Percentiles rank a stretch among this genome's conserved stretches.
phyloP scores from a whole-genome alignment of 441 rosid species.

The Erodium trifolium region DNA sequence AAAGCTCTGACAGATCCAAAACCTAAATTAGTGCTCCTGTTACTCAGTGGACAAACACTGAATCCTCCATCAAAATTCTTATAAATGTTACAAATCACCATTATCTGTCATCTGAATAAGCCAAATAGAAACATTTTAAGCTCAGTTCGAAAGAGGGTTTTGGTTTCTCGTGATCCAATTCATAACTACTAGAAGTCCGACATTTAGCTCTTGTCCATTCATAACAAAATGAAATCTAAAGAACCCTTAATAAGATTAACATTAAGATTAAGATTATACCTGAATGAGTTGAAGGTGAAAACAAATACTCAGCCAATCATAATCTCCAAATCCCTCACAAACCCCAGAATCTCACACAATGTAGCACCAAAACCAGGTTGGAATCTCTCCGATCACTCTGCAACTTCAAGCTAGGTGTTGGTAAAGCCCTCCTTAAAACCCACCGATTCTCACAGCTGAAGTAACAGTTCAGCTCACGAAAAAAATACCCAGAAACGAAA shows the following conservation, averaged over 20 bases:
- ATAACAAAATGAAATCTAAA: too few relatives aligned
- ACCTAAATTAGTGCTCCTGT: not conserved
- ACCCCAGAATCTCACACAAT: conserved; percentile 1
- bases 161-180: not conserved
- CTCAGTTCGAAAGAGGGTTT: conserved; percentile 1
- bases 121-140: too few relatives aligned
- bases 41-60: not conserved
- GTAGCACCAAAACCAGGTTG: not conserved
- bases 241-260: not conserved
- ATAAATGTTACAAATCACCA: not conserved
- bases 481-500: not conserved
- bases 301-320: conserved; percentile 1
- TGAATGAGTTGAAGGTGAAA: not conserved
- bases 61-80: not conserved
- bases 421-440: not conserved
- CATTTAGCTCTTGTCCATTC: too few relatives aligned
- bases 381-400: not conserved
- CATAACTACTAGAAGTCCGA: not conserved
- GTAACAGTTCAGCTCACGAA: not conserved
- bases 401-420: not conserved
- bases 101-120: not conserved
- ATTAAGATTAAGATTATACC: not conserved
- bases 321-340: not conserved
- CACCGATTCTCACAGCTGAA: conserved; percentile 1
- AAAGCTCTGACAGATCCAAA: too few relatives aligned